These are phyloP conservation scores for Leccinum subrobustum DNA, from an alignment of 1,284 basidiomycete species.

Conservation along the genomic window DNA sequence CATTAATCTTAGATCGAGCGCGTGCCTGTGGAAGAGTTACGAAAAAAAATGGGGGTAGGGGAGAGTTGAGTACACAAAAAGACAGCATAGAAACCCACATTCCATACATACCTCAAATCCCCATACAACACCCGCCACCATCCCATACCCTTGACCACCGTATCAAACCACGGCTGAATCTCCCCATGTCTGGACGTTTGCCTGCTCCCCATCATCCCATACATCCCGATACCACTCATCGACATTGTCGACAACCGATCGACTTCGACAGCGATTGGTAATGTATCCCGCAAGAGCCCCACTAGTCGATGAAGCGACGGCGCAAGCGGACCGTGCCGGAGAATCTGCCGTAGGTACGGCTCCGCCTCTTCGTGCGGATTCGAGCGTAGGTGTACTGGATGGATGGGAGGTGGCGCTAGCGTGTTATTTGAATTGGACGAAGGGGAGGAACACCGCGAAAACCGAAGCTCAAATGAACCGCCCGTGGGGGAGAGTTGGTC, in stretches of 20 bases:
- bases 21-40: constrained; percentile 48
- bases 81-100: neutral
- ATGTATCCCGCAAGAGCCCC: constrained; percentile 64
- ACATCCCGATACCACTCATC: neutral
- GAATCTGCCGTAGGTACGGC: constrained; percentile 61
- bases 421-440: constrained; percentile 26
- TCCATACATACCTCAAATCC: constrained; percentile 48
- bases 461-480: constrained; percentile 70
- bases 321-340: constrained; percentile 62
- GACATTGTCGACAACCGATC: constrained; percentile 38
- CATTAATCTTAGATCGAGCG: constrained; percentile 77
- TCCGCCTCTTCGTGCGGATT: constrained; percentile 78
- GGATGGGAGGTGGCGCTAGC: constrained; percentile 27
- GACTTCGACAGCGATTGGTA: constrained; percentile 70
- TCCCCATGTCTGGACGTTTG: neutral
- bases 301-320: constrained; percentile 65
- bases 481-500: constrained; percentile 65
- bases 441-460: constrained; percentile 49
- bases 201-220: constrained; percentile 22
- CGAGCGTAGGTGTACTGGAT: constrained; percentile 25
- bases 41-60: neutral
- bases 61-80: neutral
- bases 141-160: constrained; percentile 72
- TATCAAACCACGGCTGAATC: constrained; percentile 45
- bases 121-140: constrained; percentile 78